Percentiles rank a stretch among this genome's conserved stretches.
phyloP scores from a whole-genome alignment of 352 stramenopile species.

The Peronospora belbahrii region DNA sequence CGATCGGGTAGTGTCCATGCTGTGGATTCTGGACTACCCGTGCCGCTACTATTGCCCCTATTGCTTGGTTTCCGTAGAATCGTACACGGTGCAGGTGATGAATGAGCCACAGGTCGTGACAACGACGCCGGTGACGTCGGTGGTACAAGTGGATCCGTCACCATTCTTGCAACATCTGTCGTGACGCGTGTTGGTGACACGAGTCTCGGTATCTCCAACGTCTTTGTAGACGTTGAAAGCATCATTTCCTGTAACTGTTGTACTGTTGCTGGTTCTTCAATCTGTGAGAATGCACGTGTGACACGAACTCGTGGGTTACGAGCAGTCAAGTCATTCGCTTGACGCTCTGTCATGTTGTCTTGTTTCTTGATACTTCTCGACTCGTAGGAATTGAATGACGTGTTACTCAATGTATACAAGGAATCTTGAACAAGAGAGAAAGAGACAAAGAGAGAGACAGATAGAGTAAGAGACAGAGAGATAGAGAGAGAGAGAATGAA shows the following conservation, averaged over 20 bases:
- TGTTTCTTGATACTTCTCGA: no score
- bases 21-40: constrained; percentile 2
- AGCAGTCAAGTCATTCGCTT: neutral
- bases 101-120: constrained; percentile 7
- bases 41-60: constrained; percentile 16
- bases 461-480: no score
- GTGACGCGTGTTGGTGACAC: constrained; percentile 30
- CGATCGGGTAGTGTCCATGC: constrained; percentile 1
- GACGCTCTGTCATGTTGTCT: constrained; percentile 5
- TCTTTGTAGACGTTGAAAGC: constrained; percentile 29
- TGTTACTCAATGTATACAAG: no score
- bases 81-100: constrained; percentile 4
- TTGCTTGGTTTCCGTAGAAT: constrained; percentile 9
- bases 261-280: constrained; percentile 38
- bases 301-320: constrained; percentile 20
- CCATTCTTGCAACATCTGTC: neutral
- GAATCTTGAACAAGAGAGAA: no score
- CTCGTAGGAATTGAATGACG: no score
- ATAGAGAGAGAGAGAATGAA: no score
- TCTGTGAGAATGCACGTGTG: constrained; percentile 57
- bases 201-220: constrained; percentile 49
- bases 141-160: constrained; percentile 10
- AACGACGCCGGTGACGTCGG: constrained; percentile 16
- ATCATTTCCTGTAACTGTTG: constrained; percentile 25
- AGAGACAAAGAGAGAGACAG: no score